These are phyloP conservation scores for Cetradonia linearis DNA, from an alignment of 495 filamentous ascomycete species.

Conservation along the genomic window DNA sequence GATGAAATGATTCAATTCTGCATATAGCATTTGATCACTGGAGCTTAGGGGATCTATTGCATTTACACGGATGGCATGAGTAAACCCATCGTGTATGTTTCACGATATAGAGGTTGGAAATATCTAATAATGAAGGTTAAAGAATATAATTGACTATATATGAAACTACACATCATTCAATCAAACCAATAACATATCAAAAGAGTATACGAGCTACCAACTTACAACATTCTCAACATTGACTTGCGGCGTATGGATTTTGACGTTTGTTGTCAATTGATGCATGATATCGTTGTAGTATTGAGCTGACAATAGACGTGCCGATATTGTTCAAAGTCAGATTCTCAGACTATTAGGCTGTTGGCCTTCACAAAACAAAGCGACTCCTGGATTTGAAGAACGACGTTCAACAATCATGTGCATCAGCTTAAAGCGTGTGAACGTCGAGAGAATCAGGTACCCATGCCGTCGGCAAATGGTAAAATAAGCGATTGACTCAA, in stretches of 20 bases:
- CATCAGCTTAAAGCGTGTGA: no score
- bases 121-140: background rate
- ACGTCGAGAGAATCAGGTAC: no score
- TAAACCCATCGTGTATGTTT: constrained; percentile 10
- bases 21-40: background rate
- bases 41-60: background rate
- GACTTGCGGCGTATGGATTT: background rate
- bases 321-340: no score
- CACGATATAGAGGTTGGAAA: background rate
- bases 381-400: no score
- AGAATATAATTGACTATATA: background rate
- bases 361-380: no score
- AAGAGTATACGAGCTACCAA: background rate
- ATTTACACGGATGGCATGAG: constrained; percentile 10
- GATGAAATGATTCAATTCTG: constrained; percentile 10
- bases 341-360: no score
- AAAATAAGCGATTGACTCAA: no score
- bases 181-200: background rate
- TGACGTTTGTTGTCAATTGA: no score
- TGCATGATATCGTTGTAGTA: no score
- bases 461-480: no score
- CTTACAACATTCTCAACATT: background rate
- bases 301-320: no score
- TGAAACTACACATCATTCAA: background rate
- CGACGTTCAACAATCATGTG: no score